A percentile compares a stretch with the other conserved stretches of the same genome.
These are phyloP conservation scores for Warburgia ugandensis DNA, from an alignment of 164 flowering plant species.

Conservation along the genomic window DNA sequence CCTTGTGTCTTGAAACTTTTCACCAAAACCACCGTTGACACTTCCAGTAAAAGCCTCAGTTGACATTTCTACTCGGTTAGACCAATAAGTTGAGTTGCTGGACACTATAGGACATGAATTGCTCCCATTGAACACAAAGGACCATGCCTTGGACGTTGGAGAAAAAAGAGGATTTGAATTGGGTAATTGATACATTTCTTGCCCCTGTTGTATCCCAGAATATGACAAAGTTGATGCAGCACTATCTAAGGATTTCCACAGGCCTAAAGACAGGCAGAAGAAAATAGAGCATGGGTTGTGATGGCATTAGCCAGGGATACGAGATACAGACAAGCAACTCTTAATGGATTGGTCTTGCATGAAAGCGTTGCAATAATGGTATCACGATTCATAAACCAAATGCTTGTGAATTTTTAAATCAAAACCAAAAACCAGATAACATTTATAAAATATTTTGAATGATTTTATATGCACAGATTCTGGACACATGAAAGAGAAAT, in stretches of 20 bases:
- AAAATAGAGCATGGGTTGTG: not conserved
- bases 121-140: slow-evolving; percentile 32
- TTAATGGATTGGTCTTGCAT: no score
- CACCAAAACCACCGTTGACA: slow-evolving; percentile 33
- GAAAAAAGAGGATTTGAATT: slow-evolving; percentile 28
- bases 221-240: slow-evolving; percentile 40
- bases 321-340: no score
- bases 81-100: slow-evolving; percentile 38
- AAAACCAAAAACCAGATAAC: no score
- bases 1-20: slow-evolving; percentile 46
- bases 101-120: slow-evolving; percentile 33
- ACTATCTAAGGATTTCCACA: slow-evolving; percentile 57
- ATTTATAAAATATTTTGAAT: no score
- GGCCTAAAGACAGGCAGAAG: slow-evolving; percentile 24
- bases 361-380: no score
- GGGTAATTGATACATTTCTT: slow-evolving; percentile 46
- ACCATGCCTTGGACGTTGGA: slow-evolving; percentile 27
- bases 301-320: no score
- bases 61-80: slow-evolving; percentile 34
- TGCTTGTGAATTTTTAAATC: no score
- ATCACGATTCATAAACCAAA: no score
- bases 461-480: no score
- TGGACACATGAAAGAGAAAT: no score
- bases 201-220: slow-evolving; percentile 43
- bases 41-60: slow-evolving; percentile 38